Conservation (phyloP, 176 grass and related monocot species). For the Lolium rigidum region DNA sequence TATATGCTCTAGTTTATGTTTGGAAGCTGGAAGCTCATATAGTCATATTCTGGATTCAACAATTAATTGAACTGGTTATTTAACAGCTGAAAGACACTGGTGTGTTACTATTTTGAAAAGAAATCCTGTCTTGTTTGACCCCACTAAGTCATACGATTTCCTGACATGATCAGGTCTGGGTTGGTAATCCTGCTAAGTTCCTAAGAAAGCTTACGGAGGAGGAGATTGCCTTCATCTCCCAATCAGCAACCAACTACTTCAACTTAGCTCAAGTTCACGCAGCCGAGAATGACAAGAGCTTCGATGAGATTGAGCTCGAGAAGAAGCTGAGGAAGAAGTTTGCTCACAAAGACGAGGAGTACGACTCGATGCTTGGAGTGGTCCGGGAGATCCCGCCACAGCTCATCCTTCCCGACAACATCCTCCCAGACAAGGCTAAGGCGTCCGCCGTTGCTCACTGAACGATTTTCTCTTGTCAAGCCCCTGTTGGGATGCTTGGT, state of each 20-base stretch:
- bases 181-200: conserved; percentile 94
- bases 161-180: conserved; percentile 75
- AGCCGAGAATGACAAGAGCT: conserved; percentile 83
- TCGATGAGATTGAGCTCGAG: conserved; percentile 91
- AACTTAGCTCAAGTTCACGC: conserved; percentile 95
- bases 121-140: neutral
- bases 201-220: conserved; percentile 95
- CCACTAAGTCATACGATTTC: neutral
- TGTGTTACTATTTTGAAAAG: conserved; percentile 10
- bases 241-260: conserved; percentile 83
- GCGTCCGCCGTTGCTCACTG: conserved; percentile 53
- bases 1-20: neutral
- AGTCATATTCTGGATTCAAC: neutral
- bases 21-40: neutral
- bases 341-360: conserved; percentile 77
- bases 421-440: conserved; percentile 69
- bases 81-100: neutral
- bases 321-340: conserved; percentile 91
- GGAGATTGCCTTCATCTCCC: conserved; percentile 77
- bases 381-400: conserved; percentile 75
- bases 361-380: conserved; percentile 90
- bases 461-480: neutral
- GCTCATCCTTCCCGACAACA: conserved; percentile 84
- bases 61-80: neutral
- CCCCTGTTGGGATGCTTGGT: conserved; percentile 25